Percentiles rank a stretch among this genome's conserved stretches.
Evolutionary conservation across 176 grass and related monocot species (phyloP).

Genomic region (Guadua angustifolia): DNA sequence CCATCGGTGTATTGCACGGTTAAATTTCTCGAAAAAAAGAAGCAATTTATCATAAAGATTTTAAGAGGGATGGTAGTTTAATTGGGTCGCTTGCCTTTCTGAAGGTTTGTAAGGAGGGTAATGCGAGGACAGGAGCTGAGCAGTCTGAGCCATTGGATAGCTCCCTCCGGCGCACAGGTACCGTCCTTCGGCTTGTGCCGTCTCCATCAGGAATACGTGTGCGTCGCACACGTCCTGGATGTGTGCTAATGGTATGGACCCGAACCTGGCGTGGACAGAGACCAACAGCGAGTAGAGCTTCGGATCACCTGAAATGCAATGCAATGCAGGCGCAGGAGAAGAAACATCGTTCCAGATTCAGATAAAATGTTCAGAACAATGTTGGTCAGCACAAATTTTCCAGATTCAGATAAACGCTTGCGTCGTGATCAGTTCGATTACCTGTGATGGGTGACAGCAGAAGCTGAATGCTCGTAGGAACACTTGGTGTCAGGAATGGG

Average conservation of each 20-base stretch:
- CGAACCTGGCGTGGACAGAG: slow-evolving; percentile 74
- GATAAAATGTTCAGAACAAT: neutral
- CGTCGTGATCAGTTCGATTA: neutral
- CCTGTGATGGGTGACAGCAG: slow-evolving; percentile 78
- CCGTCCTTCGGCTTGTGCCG: slow-evolving; percentile 45
- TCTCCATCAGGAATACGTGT: slow-evolving; percentile 72
- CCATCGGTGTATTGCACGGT: no score
- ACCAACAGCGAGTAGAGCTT: slow-evolving; percentile 59
- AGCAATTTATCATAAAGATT: neutral
- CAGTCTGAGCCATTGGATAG: slow-evolving; percentile 42
- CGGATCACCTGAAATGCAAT: slow-evolving; percentile 52
- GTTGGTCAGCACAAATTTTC: no score
- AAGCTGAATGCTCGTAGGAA: slow-evolving; percentile 79
- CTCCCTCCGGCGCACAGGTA: slow-evolving; percentile 61
- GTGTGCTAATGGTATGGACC: slow-evolving; percentile 75
- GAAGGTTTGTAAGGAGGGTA: slow-evolving; percentile 37
- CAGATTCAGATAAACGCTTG: no score
- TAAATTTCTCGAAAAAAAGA: neutral
- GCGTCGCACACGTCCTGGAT: slow-evolving; percentile 81
- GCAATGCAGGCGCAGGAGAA: neutral
- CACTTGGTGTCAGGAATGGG: slow-evolving; percentile 68
- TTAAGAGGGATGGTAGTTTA: neutral
- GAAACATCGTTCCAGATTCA: neutral
- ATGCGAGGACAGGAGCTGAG: slow-evolving; percentile 45
- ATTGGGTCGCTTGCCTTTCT: slow-evolving; percentile 28